Conservation (phyloP, 1,284 basidiomycete species). For the Trametes hirsuta region DNA sequence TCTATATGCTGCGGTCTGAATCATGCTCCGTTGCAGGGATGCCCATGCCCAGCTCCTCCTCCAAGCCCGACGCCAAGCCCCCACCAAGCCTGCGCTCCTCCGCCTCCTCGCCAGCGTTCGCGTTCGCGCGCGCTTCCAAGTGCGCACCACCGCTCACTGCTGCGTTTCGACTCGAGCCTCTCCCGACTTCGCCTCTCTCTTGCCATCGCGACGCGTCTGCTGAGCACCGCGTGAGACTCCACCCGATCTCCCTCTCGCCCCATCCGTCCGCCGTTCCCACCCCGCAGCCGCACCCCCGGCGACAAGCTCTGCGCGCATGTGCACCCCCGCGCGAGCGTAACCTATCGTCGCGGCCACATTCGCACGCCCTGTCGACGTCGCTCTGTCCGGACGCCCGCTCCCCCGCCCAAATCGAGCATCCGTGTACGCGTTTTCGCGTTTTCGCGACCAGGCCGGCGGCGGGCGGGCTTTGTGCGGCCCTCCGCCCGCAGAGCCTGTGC, state of each 20-base stretch:
- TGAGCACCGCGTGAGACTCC: slow-evolving; percentile 10
- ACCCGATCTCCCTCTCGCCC: slow-evolving; percentile 11
- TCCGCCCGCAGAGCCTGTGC: background rate
- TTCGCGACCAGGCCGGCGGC: too few relatives aligned
- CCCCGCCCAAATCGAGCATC: background rate
- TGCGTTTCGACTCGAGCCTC: too few relatives aligned
- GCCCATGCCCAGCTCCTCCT: background rate
- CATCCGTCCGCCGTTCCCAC: slow-evolving; percentile 11
- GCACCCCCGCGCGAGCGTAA: background rate
- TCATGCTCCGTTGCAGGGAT: background rate
- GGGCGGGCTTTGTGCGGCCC: slow-evolving; percentile 6
- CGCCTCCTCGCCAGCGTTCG: background rate
- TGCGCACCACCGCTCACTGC: background rate
- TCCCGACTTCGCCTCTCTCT: background rate
- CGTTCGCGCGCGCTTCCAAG: background rate
- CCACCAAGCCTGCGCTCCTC: background rate
- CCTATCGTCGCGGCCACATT: background rate
- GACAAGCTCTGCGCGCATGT: background rate
- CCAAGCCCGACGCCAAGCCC: slow-evolving; percentile 12
- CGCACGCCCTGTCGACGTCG: slow-evolving; percentile 4
- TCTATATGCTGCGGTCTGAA: slow-evolving; percentile 1
- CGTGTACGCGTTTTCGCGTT: background rate
- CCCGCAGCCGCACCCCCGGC: background rate
- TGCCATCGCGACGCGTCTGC: slow-evolving; percentile 1
- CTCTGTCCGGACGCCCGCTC: background rate